Evolutionary conservation across 2,329 filamentous ascomycete genomes (phyloP).

Genomic region (Talaromyces atroroseus): DNA sequence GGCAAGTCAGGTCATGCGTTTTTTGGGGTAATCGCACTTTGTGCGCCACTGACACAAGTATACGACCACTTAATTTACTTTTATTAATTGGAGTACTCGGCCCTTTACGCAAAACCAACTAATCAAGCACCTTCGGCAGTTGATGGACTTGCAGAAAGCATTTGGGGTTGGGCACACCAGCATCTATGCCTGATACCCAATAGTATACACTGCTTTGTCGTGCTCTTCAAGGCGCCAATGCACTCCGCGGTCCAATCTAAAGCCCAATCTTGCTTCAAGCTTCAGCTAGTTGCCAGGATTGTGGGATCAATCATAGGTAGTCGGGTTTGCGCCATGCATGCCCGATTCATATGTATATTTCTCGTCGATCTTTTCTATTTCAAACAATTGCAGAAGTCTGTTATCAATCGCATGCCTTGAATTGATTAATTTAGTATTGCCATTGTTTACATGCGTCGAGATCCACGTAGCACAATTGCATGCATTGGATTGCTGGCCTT

Average conservation of each 20-base stretch:
- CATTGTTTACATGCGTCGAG: neutral
- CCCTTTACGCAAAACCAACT: neutral
- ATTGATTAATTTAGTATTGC: neutral
- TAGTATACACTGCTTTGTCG: conserved; percentile 16
- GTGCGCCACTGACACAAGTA: conserved; percentile 1
- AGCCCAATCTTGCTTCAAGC: neutral
- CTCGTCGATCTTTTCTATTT: neutral
- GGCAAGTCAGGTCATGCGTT: conserved; percentile 5
- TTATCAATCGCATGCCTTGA: neutral
- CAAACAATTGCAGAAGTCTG: neutral
- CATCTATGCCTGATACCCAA: conserved; percentile 25
- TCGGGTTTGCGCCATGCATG: neutral
- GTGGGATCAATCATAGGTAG: neutral
- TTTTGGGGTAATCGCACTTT: neutral
- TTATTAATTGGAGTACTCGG: neutral
- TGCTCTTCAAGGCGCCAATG: neutral
- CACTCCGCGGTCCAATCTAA: conserved; percentile 15
- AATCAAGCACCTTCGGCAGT: neutral
- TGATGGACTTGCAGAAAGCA: neutral
- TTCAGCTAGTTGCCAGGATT: neutral
- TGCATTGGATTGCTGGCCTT: neutral
- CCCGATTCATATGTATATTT: neutral
- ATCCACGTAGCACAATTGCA: neutral
- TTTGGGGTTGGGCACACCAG: conserved; percentile 15
- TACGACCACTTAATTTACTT: neutral